These are phyloP conservation scores for Gastrolobium bilobum DNA, from an alignment of 306 rosid species.

Conservation along the genomic window DNA sequence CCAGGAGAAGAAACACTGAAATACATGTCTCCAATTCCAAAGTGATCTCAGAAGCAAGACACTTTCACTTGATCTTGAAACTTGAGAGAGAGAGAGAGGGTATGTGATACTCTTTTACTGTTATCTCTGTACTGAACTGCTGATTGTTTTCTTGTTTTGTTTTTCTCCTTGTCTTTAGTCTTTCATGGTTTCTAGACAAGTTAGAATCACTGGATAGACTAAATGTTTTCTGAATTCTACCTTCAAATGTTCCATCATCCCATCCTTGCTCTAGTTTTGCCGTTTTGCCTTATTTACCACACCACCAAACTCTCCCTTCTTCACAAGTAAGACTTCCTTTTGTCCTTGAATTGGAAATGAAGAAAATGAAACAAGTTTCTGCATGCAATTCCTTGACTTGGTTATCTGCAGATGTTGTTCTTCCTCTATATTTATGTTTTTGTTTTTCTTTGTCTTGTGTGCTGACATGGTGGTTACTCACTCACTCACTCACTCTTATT, in stretches of 20 bases:
- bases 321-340: conserved; percentile 26
- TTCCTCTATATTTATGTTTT: conserved; percentile 19
- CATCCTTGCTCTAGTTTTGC: conserved; percentile 22
- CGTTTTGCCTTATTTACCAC: conserved; percentile 33
- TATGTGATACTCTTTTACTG: conserved; percentile 38
- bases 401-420: conserved; percentile 1
- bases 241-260: not conserved
- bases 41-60: conserved; percentile 42
- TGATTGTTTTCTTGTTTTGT: conserved; percentile 42
- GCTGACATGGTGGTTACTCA: conserved; percentile 20
- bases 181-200: conserved; percentile 19
- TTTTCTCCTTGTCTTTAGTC: conserved; percentile 33
- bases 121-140: conserved; percentile 25
- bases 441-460: conserved; percentile 5
- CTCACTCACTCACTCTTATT: not conserved
- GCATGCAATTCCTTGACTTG: conserved; percentile 43
- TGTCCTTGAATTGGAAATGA: conserved; percentile 21
- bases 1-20: conserved; percentile 49
- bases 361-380: conserved; percentile 32
- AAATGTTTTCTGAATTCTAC: conserved; percentile 37
- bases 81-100: conserved; percentile 47
- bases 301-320: conserved; percentile 10
- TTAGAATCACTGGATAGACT: conserved; percentile 26
- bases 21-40: conserved; percentile 58
- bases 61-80: conserved; percentile 50